Evolutionary conservation across 1,139 yeast species (phyloP).

Genomic region (Protomyces gravidus): DNA sequence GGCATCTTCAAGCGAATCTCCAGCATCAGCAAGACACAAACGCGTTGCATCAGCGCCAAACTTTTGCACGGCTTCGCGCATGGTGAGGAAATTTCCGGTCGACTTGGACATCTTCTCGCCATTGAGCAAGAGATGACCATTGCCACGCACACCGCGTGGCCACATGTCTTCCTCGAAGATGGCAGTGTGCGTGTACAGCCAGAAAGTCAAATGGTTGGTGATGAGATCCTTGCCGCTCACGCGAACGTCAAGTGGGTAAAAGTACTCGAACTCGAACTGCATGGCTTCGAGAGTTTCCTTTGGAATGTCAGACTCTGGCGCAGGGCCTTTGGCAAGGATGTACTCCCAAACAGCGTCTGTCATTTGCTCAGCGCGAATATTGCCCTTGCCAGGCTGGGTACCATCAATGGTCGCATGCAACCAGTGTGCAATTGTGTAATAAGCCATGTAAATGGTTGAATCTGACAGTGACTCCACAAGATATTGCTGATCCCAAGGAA

Average conservation of each 20-base stretch:
- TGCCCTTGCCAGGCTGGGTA: slow-evolving; percentile 62
- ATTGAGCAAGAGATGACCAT: slow-evolving; percentile 92
- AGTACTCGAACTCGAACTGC: slow-evolving; percentile 92
- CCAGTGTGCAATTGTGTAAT: slow-evolving; percentile 83
- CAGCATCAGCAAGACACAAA: slow-evolving; percentile 97
- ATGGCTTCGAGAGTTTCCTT: slow-evolving; percentile 60
- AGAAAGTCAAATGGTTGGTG: slow-evolving; percentile 95
- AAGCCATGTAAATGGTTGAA: slow-evolving; percentile 93
- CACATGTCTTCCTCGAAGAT: slow-evolving; percentile 83
- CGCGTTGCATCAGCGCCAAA: slow-evolving; percentile 98
- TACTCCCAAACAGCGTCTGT: slow-evolving; percentile 93
- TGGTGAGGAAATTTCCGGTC: slow-evolving; percentile 94
- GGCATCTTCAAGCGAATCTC: slow-evolving; percentile 96
- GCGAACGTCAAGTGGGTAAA: slow-evolving; percentile 87
- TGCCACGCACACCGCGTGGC: slow-evolving; percentile 93
- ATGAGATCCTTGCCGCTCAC: slow-evolving; percentile 95
- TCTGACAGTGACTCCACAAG: slow-evolving; percentile 94
- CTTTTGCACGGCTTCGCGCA: slow-evolving; percentile 75
- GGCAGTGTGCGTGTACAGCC: slow-evolving; percentile 88
- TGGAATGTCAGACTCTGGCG: slow-evolving; percentile 53
- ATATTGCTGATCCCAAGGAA: slow-evolving; percentile 96
- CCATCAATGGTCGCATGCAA: slow-evolving; percentile 88
- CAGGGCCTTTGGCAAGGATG: slow-evolving; percentile 70
- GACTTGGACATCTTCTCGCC: slow-evolving; percentile 97
- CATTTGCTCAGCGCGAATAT: slow-evolving; percentile 75